A percentile compares a stretch with the other conserved stretches of the same genome.
Conservation (phyloP, 495 filamentous ascomycete genomes). For the Cenococcum geophilum region DNA sequence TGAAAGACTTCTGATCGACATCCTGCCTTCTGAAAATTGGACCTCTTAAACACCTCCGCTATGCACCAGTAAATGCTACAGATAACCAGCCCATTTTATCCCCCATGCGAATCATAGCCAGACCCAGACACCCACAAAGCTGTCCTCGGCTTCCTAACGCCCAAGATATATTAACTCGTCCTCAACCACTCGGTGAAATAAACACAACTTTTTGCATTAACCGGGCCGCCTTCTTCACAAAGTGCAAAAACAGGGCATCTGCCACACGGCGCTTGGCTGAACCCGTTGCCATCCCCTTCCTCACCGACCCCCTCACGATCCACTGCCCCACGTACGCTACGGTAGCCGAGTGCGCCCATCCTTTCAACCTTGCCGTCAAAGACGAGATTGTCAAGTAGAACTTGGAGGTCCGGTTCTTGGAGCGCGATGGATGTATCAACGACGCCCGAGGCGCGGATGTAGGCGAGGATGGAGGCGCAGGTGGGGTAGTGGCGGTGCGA, state of each 20-base stretch:
- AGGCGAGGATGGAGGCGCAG: conserved; percentile 60
- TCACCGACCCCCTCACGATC: conserved; percentile 1
- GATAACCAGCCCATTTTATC: no score
- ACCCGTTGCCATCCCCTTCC: conserved; percentile 49
- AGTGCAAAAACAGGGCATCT: conserved; percentile 89
- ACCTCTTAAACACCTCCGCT: no score
- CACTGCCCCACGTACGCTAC: conserved; percentile 1
- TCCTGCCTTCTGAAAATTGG: no score
- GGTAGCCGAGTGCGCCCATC: conserved; percentile 28
- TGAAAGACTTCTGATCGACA: no score
- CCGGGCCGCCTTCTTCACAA: conserved; percentile 79
- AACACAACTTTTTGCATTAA: conserved; percentile 82
- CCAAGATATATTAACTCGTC: not conserved
- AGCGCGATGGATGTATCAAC: conserved; percentile 54
- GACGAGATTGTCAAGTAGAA: conserved; percentile 75
- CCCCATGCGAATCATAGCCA: no score
- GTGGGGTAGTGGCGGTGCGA: conserved; percentile 72
- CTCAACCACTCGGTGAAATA: conserved; percentile 81
- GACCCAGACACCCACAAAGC: no score
- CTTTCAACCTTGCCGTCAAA: conserved; percentile 72
- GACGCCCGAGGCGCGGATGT: conserved; percentile 59
- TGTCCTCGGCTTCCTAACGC: not conserved
- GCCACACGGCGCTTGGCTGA: conserved; percentile 86
- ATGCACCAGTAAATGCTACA: no score
- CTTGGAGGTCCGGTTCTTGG: conserved; percentile 64